Evolutionary conservation across 2,329 filamentous ascomycete species (phyloP).

Genomic region (Colletotrichum sp.): DNA sequence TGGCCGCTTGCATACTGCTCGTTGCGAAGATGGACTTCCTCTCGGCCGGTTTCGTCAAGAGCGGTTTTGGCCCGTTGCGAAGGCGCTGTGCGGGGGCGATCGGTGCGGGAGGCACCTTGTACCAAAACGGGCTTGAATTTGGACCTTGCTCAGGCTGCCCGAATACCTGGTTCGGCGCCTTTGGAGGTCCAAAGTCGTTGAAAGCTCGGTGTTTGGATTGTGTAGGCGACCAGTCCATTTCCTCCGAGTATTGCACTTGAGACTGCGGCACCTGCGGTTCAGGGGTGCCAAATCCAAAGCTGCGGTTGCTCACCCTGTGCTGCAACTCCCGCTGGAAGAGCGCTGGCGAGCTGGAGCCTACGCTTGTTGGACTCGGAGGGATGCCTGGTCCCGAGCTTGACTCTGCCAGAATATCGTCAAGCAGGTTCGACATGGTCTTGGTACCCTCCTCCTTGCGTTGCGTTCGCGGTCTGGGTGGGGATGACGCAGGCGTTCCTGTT

Average conservation of each 20-base stretch:
- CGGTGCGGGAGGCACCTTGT: slow-evolving; percentile 72
- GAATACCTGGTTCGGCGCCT: slow-evolving; percentile 47
- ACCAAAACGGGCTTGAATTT: slow-evolving; percentile 66
- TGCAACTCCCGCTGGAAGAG: slow-evolving; percentile 12
- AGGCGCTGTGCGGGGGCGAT: slow-evolving; percentile 67
- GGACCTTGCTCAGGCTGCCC: slow-evolving; percentile 49
- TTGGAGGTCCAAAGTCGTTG: slow-evolving; percentile 45
- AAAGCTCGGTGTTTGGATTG: slow-evolving; percentile 62
- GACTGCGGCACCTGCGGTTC: slow-evolving; percentile 22
- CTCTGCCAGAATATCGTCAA: slow-evolving; percentile 49
- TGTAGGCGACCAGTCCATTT: slow-evolving; percentile 79
- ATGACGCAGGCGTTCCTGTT: slow-evolving; percentile 24
- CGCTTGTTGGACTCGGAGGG: slow-evolving; percentile 4
- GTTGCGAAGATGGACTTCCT: slow-evolving; percentile 58
- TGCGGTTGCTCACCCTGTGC: slow-evolving; percentile 15
- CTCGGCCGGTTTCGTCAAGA: slow-evolving; percentile 51
- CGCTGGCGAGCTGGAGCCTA: slow-evolving; percentile 24
- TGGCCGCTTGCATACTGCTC: slow-evolving; percentile 20
- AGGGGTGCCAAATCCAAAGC: slow-evolving; percentile 21
- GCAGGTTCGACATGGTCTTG: slow-evolving; percentile 50
- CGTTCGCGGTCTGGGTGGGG: slow-evolving; percentile 23
- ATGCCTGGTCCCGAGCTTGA: slow-evolving; percentile 17
- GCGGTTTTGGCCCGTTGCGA: slow-evolving; percentile 65
- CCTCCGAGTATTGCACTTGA: slow-evolving; percentile 49
- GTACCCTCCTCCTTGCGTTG: slow-evolving; percentile 32